These are phyloP conservation scores for Salix koriyanagi DNA, from an alignment of 345 rosid genomes.

Conservation along the genomic window DNA sequence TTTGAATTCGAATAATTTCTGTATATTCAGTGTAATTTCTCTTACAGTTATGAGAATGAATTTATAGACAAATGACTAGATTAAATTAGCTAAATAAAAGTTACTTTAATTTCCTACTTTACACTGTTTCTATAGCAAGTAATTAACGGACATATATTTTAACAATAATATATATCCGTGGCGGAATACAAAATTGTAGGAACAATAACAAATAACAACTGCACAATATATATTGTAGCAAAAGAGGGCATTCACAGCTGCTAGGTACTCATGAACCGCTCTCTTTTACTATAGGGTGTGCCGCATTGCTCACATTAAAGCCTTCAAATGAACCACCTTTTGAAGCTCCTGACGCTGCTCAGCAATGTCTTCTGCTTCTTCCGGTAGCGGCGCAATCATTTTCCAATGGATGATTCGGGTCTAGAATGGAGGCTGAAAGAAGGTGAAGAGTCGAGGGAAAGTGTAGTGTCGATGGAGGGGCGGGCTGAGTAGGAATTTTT, in stretches of 20 bases:
- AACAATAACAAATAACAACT: not conserved
- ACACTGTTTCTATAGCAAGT: no score
- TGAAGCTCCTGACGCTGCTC: not conserved
- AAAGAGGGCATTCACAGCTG: not conserved
- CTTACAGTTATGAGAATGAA: no score
- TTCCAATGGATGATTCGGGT: not conserved
- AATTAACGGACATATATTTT: no score
- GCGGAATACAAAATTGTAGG: not conserved
- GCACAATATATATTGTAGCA: not conserved
- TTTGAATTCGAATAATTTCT: no score
- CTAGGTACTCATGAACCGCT: not conserved
- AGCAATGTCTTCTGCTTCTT: constrained; percentile 3
- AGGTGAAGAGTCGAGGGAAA: constrained; percentile 22
- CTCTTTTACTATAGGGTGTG: not conserved
- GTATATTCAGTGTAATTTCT: no score
- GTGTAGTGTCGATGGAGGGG: constrained; percentile 11
- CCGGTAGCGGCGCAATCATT: constrained; percentile 1
- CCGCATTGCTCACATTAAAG: constrained; percentile 11
- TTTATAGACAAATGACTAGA: no score
- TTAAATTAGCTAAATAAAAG: no score
- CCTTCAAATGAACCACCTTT: constrained; percentile 27
- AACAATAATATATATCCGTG: no score
- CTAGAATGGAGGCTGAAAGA: constrained; percentile 29
- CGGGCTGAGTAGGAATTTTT: not conserved
- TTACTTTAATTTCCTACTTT: no score